phyloP scores from a whole-genome alignment of 768 basidiomycete genomes.

The Phylloporus arenicola region DNA sequence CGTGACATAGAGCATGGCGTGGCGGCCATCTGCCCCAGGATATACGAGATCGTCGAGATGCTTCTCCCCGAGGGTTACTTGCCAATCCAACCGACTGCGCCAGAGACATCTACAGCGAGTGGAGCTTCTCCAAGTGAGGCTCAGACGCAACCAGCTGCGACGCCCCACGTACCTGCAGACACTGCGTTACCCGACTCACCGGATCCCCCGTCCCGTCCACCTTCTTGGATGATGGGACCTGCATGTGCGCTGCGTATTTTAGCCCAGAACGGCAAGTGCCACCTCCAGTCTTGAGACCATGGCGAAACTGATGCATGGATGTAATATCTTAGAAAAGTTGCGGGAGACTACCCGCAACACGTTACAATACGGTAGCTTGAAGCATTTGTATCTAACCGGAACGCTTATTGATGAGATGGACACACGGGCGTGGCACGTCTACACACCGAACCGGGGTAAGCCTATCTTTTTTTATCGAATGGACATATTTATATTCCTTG shows the following conservation, averaged over 20 bases:
- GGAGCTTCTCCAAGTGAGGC: not conserved
- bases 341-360: constrained; percentile 2
- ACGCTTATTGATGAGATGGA: constrained; percentile 11
- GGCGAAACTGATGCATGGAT: not conserved
- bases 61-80: constrained; percentile 13
- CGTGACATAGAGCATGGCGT: constrained; percentile 12
- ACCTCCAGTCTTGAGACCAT: not conserved
- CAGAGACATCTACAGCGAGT: not conserved
- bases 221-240: constrained; percentile 23
- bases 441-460: constrained; percentile 17
- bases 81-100: not conserved
- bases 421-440: constrained; percentile 11
- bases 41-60: constrained; percentile 15
- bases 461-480: not conserved
- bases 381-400: constrained; percentile 14
- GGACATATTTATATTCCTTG: not conserved
- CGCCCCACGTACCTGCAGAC: not conserved
- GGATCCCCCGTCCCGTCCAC: not conserved
- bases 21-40: not conserved
- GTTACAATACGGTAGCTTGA: constrained; percentile 12
- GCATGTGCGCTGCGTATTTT: constrained; percentile 20
- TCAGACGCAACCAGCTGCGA: not conserved
- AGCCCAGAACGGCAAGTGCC: constrained; percentile 11
- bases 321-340: constrained; percentile 5
- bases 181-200: not conserved